A percentile compares a stretch with the other conserved stretches of the same genome.
These are phyloP conservation scores for Coemansia sp. DNA, from an alignment of 192 early-diverging fungal genomes.

Conservation along the genomic window DNA sequence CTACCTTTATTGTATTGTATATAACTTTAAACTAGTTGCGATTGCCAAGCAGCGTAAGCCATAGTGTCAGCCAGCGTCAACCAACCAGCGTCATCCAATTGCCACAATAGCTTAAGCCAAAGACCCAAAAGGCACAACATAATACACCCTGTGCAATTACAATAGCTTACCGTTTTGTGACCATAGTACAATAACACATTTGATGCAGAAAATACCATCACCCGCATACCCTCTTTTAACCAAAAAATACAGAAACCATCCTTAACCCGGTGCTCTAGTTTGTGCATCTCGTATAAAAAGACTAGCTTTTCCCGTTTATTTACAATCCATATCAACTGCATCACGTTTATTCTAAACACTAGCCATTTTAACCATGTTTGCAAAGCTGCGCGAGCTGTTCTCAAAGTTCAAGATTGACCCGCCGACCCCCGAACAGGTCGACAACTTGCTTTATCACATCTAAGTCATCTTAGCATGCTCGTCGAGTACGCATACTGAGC, in stretches of 20 bases:
- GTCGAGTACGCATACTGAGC: background rate
- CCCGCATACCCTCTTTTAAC: background rate
- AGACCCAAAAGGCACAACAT: background rate
- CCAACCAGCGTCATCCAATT: background rate
- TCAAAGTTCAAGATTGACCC: slow-evolving; percentile 21
- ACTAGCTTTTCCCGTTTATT: background rate
- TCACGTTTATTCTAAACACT: slow-evolving; percentile 2
- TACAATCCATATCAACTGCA: slow-evolving; percentile 6
- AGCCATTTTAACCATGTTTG: slow-evolving; percentile 20
- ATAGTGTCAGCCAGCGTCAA: background rate
- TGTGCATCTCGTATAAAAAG: background rate
- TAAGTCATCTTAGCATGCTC: background rate
- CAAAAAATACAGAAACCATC: background rate
- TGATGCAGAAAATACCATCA: background rate
- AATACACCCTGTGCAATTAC: background rate
- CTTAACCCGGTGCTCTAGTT: background rate
- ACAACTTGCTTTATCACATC: slow-evolving; percentile 21
- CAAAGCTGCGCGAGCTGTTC: slow-evolving; percentile 22
- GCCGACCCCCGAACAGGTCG: slow-evolving; percentile 27
- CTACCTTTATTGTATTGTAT: too few species aligned
- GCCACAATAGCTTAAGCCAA: background rate
- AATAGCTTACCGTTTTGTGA: background rate
- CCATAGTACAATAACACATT: background rate
- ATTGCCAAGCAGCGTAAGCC: background rate
- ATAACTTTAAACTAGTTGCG: background rate